A percentile compares a stretch with the other conserved stretches of the same genome.
Evolutionary conservation across 139 green algal species (phyloP).

Genomic region (Medakamo hakoo): DNA sequence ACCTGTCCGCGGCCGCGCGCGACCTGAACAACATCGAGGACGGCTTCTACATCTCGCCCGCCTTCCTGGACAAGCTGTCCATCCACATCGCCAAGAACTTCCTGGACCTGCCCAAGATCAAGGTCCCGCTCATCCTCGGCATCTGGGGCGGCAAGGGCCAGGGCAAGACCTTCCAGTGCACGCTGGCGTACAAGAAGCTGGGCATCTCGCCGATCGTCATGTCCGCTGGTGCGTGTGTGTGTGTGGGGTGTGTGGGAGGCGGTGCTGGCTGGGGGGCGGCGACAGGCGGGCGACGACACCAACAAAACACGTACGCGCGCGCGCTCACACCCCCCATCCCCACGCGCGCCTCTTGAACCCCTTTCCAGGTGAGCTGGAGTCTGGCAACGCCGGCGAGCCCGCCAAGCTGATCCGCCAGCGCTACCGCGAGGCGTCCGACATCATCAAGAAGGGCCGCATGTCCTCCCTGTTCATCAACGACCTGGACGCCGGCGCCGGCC

Average conservation of each 20-base stretch:
- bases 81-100: slow-evolving; percentile 85
- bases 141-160: slow-evolving; percentile 41
- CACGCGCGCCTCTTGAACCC: too few species aligned
- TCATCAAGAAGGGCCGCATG: slow-evolving; percentile 54
- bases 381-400: slow-evolving; percentile 29
- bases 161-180: slow-evolving; percentile 43
- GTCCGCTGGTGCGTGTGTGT: too few species aligned
- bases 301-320: too few species aligned
- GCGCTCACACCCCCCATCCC: too few species aligned
- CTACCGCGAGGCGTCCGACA: slow-evolving; percentile 49
- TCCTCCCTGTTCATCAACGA: slow-evolving; percentile 83
- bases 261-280: slow-evolving; percentile 57
- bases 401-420: slow-evolving; percentile 58
- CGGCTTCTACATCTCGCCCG: slow-evolving; percentile 71
- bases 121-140: slow-evolving; percentile 26
- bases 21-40: slow-evolving; percentile 53
- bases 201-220: slow-evolving; percentile 70
- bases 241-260: too few species aligned
- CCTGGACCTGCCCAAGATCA: slow-evolving; percentile 17
- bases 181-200: slow-evolving; percentile 83
- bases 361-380: slow-evolving; percentile 36
- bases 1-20: slow-evolving; percentile 52
- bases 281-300: too few species aligned
- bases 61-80: slow-evolving; percentile 52
- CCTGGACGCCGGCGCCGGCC: slow-evolving; percentile 68